These are phyloP conservation scores for Thozetella sp. DNA, from an alignment of 495 filamentous ascomycete species.

Conservation along the genomic window DNA sequence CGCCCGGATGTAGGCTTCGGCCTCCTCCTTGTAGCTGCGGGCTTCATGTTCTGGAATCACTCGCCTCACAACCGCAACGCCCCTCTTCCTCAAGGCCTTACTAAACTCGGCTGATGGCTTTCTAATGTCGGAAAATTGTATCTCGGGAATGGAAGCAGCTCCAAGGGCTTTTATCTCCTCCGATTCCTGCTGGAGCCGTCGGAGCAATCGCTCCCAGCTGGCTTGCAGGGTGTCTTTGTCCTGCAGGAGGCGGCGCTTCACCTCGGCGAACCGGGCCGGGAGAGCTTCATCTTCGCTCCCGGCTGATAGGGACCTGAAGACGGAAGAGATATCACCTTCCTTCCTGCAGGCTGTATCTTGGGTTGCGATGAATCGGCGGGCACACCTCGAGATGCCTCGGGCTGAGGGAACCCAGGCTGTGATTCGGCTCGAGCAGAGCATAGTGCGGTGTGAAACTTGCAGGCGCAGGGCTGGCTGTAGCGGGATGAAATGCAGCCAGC, in stretches of 20 bases:
- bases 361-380: background rate
- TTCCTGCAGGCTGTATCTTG: background rate
- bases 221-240: background rate
- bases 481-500: too few relatives aligned
- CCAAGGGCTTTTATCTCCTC: background rate
- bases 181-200: background rate
- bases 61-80: background rate
- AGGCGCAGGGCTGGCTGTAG: too few relatives aligned
- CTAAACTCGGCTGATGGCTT: background rate
- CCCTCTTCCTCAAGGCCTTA: background rate
- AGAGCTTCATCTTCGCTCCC: background rate
- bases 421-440: too few relatives aligned
- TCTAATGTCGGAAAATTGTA: background rate
- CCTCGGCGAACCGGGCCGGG: background rate
- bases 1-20: background rate
- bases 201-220: background rate
- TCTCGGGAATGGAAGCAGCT: background rate
- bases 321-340: constrained; percentile 4
- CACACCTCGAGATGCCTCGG: background rate
- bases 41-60: background rate
- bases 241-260: background rate
- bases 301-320: background rate
- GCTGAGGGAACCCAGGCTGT: background rate
- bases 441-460: too few relatives aligned
- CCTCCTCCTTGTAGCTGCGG: background rate